A percentile compares a stretch with the other conserved stretches of the same genome.
Evolutionary conservation across 441 rosid species (phyloP).

Genomic region (Metrosideros polymorpha): DNA sequence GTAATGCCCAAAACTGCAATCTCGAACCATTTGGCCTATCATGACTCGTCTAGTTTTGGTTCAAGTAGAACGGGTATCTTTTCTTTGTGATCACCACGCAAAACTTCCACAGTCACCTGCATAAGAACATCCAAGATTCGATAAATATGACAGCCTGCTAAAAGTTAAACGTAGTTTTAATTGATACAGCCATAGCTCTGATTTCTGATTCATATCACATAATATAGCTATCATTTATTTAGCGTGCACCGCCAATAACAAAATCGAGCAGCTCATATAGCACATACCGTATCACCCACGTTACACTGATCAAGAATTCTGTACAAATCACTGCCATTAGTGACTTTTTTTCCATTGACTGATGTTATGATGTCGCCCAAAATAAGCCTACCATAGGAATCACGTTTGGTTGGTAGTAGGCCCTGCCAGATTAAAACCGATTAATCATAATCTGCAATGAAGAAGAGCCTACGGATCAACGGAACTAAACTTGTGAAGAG

Average conservation of each 20-base stretch:
- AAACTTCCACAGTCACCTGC: constrained; percentile 81
- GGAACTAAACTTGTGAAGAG: background rate
- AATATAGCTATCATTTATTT: background rate
- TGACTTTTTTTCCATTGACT: constrained; percentile 67
- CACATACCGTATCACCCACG: constrained; percentile 74
- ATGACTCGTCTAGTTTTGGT: constrained; percentile 77
- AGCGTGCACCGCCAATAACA: background rate
- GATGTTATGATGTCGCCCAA: constrained; percentile 93
- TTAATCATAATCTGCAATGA: background rate
- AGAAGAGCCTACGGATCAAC: background rate
- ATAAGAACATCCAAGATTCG: background rate
- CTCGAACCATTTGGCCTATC: constrained; percentile 7
- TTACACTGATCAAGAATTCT: constrained; percentile 93
- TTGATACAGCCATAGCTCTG: background rate
- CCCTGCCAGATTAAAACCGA: constrained; percentile 44
- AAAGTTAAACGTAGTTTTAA: background rate
- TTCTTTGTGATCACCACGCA: constrained; percentile 92
- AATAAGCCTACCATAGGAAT: constrained; percentile 77
- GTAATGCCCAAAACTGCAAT: constrained; percentile 3
- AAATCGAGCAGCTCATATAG: background rate
- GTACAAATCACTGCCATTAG: constrained; percentile 89
- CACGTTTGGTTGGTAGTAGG: constrained; percentile 78
- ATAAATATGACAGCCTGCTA: background rate
- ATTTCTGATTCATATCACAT: background rate
- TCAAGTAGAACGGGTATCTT: constrained; percentile 77